A percentile compares a stretch with the other conserved stretches of the same genome.
Evolutionary conservation across 192 early-diverging fungal species (phyloP).

Genomic region (Jimgerdemannia lactiflua): DNA sequence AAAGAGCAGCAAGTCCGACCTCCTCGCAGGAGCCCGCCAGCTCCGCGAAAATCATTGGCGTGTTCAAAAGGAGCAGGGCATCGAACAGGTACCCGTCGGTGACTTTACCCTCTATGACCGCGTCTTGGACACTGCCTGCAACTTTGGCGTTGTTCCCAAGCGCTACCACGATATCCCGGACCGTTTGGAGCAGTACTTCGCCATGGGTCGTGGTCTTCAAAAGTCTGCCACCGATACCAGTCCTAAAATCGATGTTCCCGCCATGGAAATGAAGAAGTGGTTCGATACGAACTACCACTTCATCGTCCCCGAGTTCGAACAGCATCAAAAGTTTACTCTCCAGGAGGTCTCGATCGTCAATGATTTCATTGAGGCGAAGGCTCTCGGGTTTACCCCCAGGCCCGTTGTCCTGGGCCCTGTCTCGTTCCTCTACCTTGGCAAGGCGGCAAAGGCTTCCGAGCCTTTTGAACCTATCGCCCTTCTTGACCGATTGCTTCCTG

Average conservation of each 20-base stretch:
- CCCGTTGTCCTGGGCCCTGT: slow-evolving; percentile 94
- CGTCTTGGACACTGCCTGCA: slow-evolving; percentile 57
- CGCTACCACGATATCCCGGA: slow-evolving; percentile 46
- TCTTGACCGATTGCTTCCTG: slow-evolving; percentile 73
- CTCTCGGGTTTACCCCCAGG: slow-evolving; percentile 85
- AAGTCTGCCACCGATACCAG: slow-evolving; percentile 56
- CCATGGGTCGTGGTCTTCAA: slow-evolving; percentile 96
- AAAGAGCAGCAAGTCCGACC: slow-evolving; percentile 72
- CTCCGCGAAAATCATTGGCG: slow-evolving; percentile 76
- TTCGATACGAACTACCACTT: slow-evolving; percentile 95
- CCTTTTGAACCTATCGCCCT: slow-evolving; percentile 74
- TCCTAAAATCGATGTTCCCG: slow-evolving; percentile 82
- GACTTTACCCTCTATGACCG: slow-evolving; percentile 96
- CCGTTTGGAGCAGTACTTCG: slow-evolving; percentile 88
- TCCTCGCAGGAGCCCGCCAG: slow-evolving; percentile 71
- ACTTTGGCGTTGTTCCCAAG: slow-evolving; percentile 61
- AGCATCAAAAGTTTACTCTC: slow-evolving; percentile 72
- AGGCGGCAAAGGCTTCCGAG: slow-evolving; percentile 64
- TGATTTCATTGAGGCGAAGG: slow-evolving; percentile 91
- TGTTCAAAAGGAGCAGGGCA: slow-evolving; percentile 53
- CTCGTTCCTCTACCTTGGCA: slow-evolving; percentile 83
- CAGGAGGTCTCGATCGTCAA: slow-evolving; percentile 67
- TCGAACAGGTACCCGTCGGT: slow-evolving; percentile 86
- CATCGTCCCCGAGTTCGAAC: slow-evolving; percentile 87
- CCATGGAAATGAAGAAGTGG: slow-evolving; percentile 99